Evolutionary conservation across 2,329 filamentous ascomycete genomes (phyloP).

Genomic region (Fusarium sp.): DNA sequence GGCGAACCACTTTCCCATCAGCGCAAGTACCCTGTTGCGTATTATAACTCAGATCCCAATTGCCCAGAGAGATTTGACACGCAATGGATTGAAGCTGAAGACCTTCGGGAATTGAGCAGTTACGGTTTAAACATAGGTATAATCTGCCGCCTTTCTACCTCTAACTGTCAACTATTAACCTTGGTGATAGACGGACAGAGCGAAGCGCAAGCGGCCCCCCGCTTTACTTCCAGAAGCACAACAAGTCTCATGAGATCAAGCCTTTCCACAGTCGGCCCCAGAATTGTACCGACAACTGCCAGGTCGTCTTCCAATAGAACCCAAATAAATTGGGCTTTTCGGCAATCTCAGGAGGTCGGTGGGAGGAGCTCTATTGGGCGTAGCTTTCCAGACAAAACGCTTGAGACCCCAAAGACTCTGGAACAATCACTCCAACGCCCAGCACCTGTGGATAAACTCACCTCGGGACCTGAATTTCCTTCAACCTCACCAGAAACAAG

Average conservation of each 20-base stretch:
- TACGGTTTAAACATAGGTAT: neutral
- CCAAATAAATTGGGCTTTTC: neutral
- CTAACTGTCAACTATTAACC: neutral
- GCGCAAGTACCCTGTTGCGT: neutral
- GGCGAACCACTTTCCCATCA: neutral
- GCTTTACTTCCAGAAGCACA: neutral
- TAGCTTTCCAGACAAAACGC: neutral
- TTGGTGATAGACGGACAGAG: neutral
- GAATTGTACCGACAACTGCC: neutral
- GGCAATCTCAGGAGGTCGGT: neutral
- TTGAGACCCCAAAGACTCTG: neutral
- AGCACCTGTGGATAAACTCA: neutral
- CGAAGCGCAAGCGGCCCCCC: neutral
- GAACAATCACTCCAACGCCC: neutral
- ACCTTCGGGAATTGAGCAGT: neutral
- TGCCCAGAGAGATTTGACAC: neutral
- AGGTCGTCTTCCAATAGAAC: neutral
- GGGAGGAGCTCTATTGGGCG: neutral
- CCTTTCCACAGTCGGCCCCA: neutral
- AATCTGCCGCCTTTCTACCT: neutral
- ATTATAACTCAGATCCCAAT: neutral
- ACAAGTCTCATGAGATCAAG: neutral
- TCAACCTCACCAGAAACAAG: neutral
- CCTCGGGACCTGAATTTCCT: neutral
- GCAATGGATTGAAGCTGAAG: neutral